A percentile compares a stretch with the other conserved stretches of the same genome.
phyloP scores from a whole-genome alignment of 805 yeast species.

The Suhomyces sp. region DNA sequence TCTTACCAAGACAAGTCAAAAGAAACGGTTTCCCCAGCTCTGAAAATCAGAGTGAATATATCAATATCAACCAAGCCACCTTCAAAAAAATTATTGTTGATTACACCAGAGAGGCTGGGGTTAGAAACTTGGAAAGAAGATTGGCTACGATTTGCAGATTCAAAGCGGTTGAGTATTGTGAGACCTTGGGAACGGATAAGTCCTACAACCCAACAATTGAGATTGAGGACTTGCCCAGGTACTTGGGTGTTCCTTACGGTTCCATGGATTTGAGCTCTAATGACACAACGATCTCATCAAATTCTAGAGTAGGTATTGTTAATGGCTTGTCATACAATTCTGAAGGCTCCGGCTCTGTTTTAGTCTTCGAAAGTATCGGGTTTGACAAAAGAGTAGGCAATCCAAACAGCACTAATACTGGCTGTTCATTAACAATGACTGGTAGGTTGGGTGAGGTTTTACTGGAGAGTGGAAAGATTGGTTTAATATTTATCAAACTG shows the following conservation, averaged over 20 bases:
- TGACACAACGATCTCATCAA: constrained; percentile 38
- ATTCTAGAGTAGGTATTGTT: constrained; percentile 60
- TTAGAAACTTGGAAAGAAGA: constrained; percentile 71
- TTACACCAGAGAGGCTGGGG: constrained; percentile 86
- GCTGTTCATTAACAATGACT: constrained; percentile 55
- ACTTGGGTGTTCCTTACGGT: constrained; percentile 62
- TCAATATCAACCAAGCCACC: constrained; percentile 50
- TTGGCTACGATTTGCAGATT: constrained; percentile 76
- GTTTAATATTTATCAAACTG: constrained; percentile 67
- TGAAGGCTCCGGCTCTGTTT: constrained; percentile 79
- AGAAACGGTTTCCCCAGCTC: constrained; percentile 57
- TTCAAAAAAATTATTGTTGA: constrained; percentile 60
- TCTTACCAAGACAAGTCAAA: constrained; percentile 71
- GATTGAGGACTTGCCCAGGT: constrained; percentile 57
- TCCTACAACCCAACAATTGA: constrained; percentile 42
- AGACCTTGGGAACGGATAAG: constrained; percentile 19
- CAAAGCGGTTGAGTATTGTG: constrained; percentile 70
- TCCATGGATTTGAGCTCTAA: constrained; percentile 30
- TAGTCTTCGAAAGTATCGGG: constrained; percentile 75
- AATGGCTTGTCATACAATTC: constrained; percentile 87
- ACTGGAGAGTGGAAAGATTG: constrained; percentile 78
- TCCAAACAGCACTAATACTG: constrained; percentile 21
- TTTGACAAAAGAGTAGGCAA: constrained; percentile 44
- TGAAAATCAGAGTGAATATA: constrained; percentile 28
- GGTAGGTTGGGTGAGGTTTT: constrained; percentile 82